phyloP scores from a whole-genome alignment of 2,329 filamentous ascomycete genomes.

The Bertia moriformis region DNA sequence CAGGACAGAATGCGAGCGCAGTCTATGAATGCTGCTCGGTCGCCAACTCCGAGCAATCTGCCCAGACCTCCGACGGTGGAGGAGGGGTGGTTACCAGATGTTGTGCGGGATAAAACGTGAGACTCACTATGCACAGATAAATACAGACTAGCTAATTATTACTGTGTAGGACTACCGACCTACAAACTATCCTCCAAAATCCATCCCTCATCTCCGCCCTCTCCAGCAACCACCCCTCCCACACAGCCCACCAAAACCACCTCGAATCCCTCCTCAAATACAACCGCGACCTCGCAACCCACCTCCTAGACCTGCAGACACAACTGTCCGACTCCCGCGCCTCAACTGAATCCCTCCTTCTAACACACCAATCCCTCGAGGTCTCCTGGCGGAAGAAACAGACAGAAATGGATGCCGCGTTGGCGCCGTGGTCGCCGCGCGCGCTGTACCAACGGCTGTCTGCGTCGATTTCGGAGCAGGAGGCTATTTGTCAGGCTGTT shows the following conservation, averaged over 20 bases:
- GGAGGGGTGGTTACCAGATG: neutral
- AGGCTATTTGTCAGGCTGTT: constrained; percentile 1
- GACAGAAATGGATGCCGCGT: neutral
- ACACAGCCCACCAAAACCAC: neutral
- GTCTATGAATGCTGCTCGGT: neutral
- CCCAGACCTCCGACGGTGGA: neutral
- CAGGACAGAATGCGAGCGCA: neutral
- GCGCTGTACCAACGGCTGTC: neutral
- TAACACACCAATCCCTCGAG: constrained; percentile 1
- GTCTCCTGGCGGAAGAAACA: constrained; percentile 1
- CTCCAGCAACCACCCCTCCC: neutral
- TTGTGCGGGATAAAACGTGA: neutral
- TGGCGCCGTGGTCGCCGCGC: neutral
- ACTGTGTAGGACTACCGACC: neutral
- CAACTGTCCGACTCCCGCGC: neutral
- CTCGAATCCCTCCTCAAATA: neutral
- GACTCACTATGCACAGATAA: no score
- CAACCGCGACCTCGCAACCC: neutral
- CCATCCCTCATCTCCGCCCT: neutral
- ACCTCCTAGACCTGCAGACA: neutral
- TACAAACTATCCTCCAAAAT: constrained; percentile 1
- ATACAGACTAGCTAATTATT: neutral
- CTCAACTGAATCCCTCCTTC: neutral
- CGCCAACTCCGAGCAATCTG: neutral
- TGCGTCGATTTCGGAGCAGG: neutral